These are phyloP conservation scores for Pyricularia pennisetigena DNA, from an alignment of 2,329 filamentous ascomycete species.

Conservation along the genomic window DNA sequence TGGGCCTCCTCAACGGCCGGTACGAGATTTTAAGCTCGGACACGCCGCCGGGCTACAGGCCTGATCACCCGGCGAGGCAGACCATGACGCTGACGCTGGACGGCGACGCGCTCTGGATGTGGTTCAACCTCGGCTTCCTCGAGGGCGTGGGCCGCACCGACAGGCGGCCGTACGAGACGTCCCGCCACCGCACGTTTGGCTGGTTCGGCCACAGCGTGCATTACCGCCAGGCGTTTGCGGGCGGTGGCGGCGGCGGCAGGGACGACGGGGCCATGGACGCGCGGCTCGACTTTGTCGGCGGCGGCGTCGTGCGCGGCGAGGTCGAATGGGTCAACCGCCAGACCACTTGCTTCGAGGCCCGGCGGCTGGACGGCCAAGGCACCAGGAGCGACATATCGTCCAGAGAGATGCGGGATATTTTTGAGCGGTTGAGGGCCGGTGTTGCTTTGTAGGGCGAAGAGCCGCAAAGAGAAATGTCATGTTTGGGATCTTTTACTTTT, in stretches of 20 bases:
- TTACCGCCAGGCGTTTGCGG: not conserved
- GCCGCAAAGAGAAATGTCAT: too few relatives aligned
- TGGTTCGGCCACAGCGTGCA: not conserved
- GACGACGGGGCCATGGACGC: not conserved
- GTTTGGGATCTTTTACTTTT: too few relatives aligned
- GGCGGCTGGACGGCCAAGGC: not conserved
- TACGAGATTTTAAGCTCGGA: not conserved
- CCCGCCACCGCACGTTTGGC: not conserved
- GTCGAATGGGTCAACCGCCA: not conserved
- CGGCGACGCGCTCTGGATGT: slow-evolving; percentile 4
- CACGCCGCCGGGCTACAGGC: not conserved
- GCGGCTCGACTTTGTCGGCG: not conserved
- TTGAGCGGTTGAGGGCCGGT: not conserved
- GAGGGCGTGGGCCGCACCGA: not conserved
- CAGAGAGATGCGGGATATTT: not conserved
- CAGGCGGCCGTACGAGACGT: not conserved
- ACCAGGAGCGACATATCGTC: slow-evolving; percentile 1
- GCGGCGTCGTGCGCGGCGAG: not conserved
- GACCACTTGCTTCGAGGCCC: not conserved
- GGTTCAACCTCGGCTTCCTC: slow-evolving; percentile 3
- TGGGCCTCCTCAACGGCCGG: slow-evolving; percentile 3
- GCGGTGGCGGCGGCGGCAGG: too few relatives aligned
- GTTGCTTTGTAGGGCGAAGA: not conserved
- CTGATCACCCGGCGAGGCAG: not conserved
- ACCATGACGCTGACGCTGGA: not conserved